Evolutionary conservation across 176 grass and related monocot species (phyloP).

Genomic region (Eragrostis nindensis): DNA sequence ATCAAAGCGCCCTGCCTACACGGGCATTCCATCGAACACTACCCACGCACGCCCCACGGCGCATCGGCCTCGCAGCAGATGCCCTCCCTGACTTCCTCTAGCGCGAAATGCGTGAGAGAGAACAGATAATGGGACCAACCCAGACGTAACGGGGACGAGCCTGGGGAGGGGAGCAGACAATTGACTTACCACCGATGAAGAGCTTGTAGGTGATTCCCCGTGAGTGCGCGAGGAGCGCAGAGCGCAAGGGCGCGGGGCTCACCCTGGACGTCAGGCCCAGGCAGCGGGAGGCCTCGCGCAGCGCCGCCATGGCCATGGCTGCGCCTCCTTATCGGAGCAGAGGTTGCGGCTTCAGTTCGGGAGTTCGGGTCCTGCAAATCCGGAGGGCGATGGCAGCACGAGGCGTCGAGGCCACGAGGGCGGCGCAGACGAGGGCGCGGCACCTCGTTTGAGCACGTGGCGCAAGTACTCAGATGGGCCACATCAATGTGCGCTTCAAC

Average conservation of each 20-base stretch:
- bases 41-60: not conserved
- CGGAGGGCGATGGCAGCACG: not conserved
- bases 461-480: not conserved
- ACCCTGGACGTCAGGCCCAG: slow-evolving; percentile 14
- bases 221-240: slow-evolving; percentile 39
- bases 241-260: not conserved
- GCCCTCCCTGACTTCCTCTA: not conserved
- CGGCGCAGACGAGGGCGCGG: no score
- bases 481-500: not conserved
- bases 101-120: not conserved
- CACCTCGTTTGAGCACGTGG: not conserved
- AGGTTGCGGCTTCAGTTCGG: not conserved
- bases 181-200: slow-evolving; percentile 43
- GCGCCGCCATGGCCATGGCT: slow-evolving; percentile 45
- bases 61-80: not conserved
- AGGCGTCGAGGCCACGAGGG: not conserved
- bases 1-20: not conserved
- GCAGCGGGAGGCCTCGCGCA: slow-evolving; percentile 37
- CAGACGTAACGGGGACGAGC: not conserved
- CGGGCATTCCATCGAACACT: slow-evolving; percentile 42
- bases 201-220: slow-evolving; percentile 54
- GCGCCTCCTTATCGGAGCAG: not conserved
- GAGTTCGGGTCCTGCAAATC: not conserved
- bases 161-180: not conserved
- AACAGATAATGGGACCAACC: not conserved